Base-by-base conservation (phyloP, 2,329 filamentous ascomycete species). In the Grosmannia serpens region DNA sequence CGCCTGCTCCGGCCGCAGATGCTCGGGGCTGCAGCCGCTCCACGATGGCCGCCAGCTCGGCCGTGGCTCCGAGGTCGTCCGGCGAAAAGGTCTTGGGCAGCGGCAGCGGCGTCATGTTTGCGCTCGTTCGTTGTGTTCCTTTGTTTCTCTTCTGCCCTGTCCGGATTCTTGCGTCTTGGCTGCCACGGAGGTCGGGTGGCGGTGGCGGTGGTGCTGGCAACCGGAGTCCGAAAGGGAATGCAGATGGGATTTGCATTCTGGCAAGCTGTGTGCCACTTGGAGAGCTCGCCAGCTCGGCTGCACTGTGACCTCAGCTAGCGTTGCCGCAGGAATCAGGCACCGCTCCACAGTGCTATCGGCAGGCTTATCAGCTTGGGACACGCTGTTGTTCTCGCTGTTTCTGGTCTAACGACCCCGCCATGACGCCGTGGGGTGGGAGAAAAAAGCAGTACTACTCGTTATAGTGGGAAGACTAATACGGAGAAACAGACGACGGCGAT, bases 51-150 rank as follows among this genome's bases (percentile, higher is more conserved):
- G 89, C 86, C 57, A 96, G 83, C 67, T 91, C 84, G 29, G 91
- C 89, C 57, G 95, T 81, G 65, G 90, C 83, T 75, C 96, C 91
- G 74, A 96, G 89, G 55, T 84, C 84, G 71, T 91, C 86, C 31
- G 91, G 88, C 55, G 88, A 82, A 62, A 94, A 87, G 58, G 86
- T 83, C 3, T 81, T 74, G 35, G 86, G 79, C 60, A 82, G 74
- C 62, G 76, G 74, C 67, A 79, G 76, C 26, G 73, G 75, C 67
- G 73, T 75, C 52, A 56, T 62, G 35, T 44, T 44, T 54, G 33
- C 41, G 26, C 33, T 6, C 26, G 9, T 44, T 4, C n/a, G 5
- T 44, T 44, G 17, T 44, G 17, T n/a, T 17, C 9, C 13, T 38
- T 17, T 44, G 41, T 44, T 9, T 11, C n/a, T 46, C n/a, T n/a